phyloP scores from a whole-genome alignment of 495 filamentous ascomycete genomes.

The Penicillium macrosclerotiorum region DNA sequence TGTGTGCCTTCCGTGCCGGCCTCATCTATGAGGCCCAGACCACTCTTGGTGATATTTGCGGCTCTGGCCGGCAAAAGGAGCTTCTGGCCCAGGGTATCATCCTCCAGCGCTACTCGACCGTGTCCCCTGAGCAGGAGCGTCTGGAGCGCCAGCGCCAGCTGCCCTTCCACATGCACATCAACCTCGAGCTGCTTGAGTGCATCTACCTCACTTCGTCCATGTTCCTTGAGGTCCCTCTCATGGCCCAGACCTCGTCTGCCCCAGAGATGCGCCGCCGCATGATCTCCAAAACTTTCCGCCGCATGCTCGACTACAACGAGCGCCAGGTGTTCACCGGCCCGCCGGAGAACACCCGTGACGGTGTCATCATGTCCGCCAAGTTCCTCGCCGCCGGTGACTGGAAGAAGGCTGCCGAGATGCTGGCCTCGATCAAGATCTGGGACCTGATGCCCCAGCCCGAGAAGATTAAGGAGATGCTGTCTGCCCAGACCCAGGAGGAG shows the following conservation, averaged over 20 bases:
- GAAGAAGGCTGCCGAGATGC: slow-evolving; percentile 91
- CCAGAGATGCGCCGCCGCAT: slow-evolving; percentile 96
- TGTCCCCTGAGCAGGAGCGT: slow-evolving; percentile 95
- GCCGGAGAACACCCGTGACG: slow-evolving; percentile 96
- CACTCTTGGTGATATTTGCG: slow-evolving; percentile 95
- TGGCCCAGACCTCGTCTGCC: slow-evolving; percentile 92
- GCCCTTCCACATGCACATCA: slow-evolving; percentile 99
- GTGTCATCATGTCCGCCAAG: slow-evolving; percentile 98
- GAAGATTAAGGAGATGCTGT: slow-evolving; percentile 93
- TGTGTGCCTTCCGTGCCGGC: slow-evolving; percentile 96
- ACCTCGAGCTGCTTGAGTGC: slow-evolving; percentile 95
- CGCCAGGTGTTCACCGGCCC: slow-evolving; percentile 98
- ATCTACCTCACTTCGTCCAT: slow-evolving; percentile 98
- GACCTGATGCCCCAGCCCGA: slow-evolving; percentile 85
- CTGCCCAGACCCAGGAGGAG: slow-evolving; percentile 97
- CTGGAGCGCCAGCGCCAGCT: slow-evolving; percentile 94
- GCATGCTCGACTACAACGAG: slow-evolving; percentile 99
- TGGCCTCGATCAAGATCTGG: slow-evolving; percentile 99
- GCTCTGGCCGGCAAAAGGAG: slow-evolving; percentile 95
- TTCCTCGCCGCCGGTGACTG: slow-evolving; percentile 94
- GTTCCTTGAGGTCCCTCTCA: slow-evolving; percentile 95
- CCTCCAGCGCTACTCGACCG: slow-evolving; percentile 92
- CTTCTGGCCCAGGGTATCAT: slow-evolving; percentile 96
- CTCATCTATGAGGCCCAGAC: slow-evolving; percentile 97
- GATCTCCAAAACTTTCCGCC: slow-evolving; percentile 99